Evolutionary conservation across 768 basidiomycete genomes (phyloP), one percentile per base, ranked within the genome.

Genomic region (button mushroom (Agaricus bisporus)): DNA sequence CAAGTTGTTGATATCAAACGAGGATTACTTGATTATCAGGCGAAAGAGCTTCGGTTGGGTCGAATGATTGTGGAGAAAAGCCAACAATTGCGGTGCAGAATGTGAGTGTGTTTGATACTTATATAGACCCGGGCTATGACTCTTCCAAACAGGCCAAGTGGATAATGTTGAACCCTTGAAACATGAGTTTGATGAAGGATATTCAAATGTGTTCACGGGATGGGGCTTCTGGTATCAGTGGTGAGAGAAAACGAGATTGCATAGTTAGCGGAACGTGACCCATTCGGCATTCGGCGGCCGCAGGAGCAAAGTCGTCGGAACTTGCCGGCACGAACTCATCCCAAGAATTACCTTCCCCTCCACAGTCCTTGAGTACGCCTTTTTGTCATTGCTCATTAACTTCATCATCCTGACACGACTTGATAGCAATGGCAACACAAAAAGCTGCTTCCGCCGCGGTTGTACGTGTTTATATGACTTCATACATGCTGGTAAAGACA

Each of bases 371-470:
- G 49, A 64, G 68, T 67, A 57, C 51, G 64, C 61, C 36, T 38
- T 32, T 35, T 15, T 14, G n/a, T 43, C 18, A 47, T 50, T 51
- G 25, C 42, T 38, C 32, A 9, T 28, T 22, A 15, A 4, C 17
- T 41, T 46, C 41, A 12, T 42, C 39, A 56, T 49, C 62, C 51
- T 63, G 49, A 47, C 26, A 41, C 26, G 8, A 26, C 25, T 7
- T n/a, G 41, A 29, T 55, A 59, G 67, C 61, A 68, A 57, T 61
- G 45, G 86, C 86, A 85, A 83, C 86, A 58, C 77, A 83, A 66
- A 87, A 83, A 81, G 80, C 78, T 77, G 80, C 82, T 58, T 74
- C 77, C 56, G 83, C 76, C 58, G 84, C 81, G 68, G 82, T 87
- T 57, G 81, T 82, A 61, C 70, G 80, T 72, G 38, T 18, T 42